Evolutionary conservation across 805 yeast genomes (phyloP).

Genomic region (Jamesozyma jinghongensis): DNA sequence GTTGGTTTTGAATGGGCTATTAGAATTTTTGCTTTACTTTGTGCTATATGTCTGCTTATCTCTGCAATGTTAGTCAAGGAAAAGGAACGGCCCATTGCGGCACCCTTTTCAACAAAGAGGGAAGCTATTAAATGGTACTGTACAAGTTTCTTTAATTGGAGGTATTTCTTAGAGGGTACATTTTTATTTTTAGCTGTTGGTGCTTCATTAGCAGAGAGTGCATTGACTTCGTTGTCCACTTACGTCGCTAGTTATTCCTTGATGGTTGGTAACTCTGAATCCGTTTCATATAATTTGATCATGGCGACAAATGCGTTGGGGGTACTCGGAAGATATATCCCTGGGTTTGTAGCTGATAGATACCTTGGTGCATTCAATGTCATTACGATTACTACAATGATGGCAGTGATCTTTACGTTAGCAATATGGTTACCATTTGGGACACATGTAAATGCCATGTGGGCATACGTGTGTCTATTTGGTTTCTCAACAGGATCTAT

Average conservation of each 20-base stretch:
- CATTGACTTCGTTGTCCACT: constrained; percentile 40
- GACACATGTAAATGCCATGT: constrained; percentile 28
- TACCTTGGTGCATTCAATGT: constrained; percentile 46
- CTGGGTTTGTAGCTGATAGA: constrained; percentile 38
- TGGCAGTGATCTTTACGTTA: constrained; percentile 31
- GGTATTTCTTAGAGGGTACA: constrained; percentile 35
- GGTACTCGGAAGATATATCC: constrained; percentile 37
- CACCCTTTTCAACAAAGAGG: constrained; percentile 33
- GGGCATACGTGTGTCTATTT: constrained; percentile 40
- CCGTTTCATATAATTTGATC: constrained; percentile 38
- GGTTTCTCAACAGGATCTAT: constrained; percentile 52
- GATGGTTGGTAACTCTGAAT: constrained; percentile 37
- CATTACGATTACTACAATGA: constrained; percentile 31
- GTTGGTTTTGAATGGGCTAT: constrained; percentile 57
- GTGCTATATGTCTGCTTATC: constrained; percentile 32
- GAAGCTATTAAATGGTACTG: constrained; percentile 24
- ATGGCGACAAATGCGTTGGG: constrained; percentile 42
- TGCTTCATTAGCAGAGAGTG: constrained; percentile 38
- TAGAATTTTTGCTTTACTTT: constrained; percentile 42
- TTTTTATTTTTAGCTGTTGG: constrained; percentile 37
- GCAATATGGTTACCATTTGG: constrained; percentile 39
- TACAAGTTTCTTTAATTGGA: constrained; percentile 25
- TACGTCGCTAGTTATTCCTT: constrained; percentile 47
- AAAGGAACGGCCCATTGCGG: constrained; percentile 26
- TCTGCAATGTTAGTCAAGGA: constrained; percentile 36